Percentiles rank a stretch among this genome's conserved stretches.
phyloP scores from a whole-genome alignment of 257 asterid genomes.

The Striga asiatica region DNA sequence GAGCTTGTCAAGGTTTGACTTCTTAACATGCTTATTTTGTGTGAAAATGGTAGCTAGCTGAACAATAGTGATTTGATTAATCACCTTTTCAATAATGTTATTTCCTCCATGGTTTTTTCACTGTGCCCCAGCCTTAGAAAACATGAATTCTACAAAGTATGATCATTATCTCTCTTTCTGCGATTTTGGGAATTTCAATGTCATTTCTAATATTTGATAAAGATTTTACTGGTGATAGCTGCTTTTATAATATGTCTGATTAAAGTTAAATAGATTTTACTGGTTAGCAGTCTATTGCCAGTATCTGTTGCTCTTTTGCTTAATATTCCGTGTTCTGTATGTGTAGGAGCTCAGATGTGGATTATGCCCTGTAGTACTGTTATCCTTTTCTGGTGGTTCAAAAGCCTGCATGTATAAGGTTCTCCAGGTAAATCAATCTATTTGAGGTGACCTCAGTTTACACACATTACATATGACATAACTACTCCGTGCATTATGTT shows the following conservation, averaged over 20 bases:
- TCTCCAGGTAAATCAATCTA: conserved; percentile 50
- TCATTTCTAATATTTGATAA: too few species aligned
- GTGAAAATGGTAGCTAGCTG: not conserved
- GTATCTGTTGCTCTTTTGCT: not conserved
- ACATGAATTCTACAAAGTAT: not conserved
- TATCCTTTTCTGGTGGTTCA: conserved; percentile 76
- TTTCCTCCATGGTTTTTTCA: not conserved
- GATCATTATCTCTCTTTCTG: not conserved
- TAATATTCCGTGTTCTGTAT: conserved; percentile 12
- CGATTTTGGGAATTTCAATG: not conserved
- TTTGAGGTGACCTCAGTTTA: not conserved
- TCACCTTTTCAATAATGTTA: not conserved
- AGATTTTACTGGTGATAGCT: not conserved
- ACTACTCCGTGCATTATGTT: not conserved
- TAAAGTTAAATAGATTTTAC: not conserved
- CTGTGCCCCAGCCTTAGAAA: not conserved
- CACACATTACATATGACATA: not conserved
- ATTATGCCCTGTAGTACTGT: conserved; percentile 67
- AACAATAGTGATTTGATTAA: not conserved
- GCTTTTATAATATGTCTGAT: not conserved
- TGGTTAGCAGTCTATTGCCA: not conserved
- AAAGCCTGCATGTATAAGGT: conserved; percentile 90
- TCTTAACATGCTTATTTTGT: not conserved
- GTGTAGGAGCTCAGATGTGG: conserved; percentile 57
- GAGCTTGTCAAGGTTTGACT: conserved; percentile 63